Evolutionary conservation across 345 rosid genomes (phyloP).

Genomic region (Hypericum perforatum): DNA sequence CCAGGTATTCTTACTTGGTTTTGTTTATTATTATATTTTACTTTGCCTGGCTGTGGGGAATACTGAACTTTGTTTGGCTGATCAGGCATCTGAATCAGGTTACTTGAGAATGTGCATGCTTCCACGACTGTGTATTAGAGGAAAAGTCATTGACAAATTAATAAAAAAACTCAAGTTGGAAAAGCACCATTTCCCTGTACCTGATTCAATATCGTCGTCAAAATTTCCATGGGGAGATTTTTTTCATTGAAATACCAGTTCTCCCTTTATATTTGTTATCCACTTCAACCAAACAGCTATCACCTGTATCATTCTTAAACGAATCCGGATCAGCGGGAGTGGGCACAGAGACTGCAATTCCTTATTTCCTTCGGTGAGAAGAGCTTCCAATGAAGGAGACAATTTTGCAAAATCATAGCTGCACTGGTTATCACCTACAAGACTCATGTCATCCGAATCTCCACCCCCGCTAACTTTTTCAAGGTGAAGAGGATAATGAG

Average conservation of each 20-base stretch:
- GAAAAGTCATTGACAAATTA: slow-evolving; percentile 9
- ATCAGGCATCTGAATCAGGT: slow-evolving; percentile 17
- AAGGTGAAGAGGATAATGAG: slow-evolving; percentile 19
- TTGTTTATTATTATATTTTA: not conserved
- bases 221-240: slow-evolving; percentile 16
- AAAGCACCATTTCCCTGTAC: slow-evolving; percentile 20
- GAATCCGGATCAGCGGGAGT: slow-evolving; percentile 13
- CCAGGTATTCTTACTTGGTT: slow-evolving; percentile 14
- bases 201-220: slow-evolving; percentile 16
- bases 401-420: slow-evolving; percentile 60
- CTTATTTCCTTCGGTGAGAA: slow-evolving; percentile 46
- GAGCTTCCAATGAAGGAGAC: slow-evolving; percentile 63
- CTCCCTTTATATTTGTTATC: slow-evolving; percentile 16
- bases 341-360: slow-evolving; percentile 20
- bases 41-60: too few relatives aligned
- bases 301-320: slow-evolving; percentile 11
- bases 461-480: slow-evolving; percentile 46
- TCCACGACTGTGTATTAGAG: slow-evolving; percentile 5
- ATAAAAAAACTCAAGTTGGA: slow-evolving; percentile 10
- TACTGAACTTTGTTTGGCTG: slow-evolving; percentile 9
- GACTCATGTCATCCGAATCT: slow-evolving; percentile 84
- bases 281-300: slow-evolving; percentile 10
- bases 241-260: slow-evolving; percentile 16
- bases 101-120: slow-evolving; percentile 7
- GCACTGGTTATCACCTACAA: slow-evolving; percentile 49